These are phyloP conservation scores for Podaxis sp. DNA, from an alignment of 768 basidiomycete genomes.

Conservation along the genomic window DNA sequence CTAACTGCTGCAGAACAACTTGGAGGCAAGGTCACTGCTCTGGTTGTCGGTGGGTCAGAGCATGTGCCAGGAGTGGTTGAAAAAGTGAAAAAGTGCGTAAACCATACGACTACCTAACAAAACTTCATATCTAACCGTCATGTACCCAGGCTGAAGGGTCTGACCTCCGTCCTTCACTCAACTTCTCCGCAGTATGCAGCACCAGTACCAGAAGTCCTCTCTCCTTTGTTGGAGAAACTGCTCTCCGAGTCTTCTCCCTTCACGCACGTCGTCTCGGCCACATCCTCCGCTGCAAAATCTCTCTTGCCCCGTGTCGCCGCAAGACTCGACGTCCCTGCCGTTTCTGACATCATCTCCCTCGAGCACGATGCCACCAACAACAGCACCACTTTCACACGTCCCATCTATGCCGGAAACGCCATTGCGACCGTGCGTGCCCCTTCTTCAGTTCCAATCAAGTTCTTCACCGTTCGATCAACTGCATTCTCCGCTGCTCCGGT, in stretches of 20 bases:
- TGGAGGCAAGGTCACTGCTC: constrained; percentile 82
- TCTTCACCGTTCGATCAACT: constrained; percentile 93
- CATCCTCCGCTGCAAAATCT: constrained; percentile 91
- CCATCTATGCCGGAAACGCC: constrained; percentile 98
- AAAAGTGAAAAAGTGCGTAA: constrained; percentile 73
- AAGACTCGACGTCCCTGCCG: constrained; percentile 81
- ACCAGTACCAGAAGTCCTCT: constrained; percentile 72
- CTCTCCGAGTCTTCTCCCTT: constrained; percentile 63
- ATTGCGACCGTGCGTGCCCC: constrained; percentile 87
- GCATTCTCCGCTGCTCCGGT: constrained; percentile 73
- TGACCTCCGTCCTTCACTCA: constrained; percentile 68
- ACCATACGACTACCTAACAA: constrained; percentile 14
- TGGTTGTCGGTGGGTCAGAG: constrained; percentile 69
- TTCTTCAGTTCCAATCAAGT: constrained; percentile 78
- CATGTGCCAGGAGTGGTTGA: constrained; percentile 67
- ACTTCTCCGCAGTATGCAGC: constrained; percentile 68
- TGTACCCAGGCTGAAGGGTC: constrained; percentile 58
- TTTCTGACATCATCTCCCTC: constrained; percentile 88
- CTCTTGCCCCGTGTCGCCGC: constrained; percentile 92
- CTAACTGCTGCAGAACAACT: constrained; percentile 87
- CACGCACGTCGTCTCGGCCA: constrained; percentile 91
- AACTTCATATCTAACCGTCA: constrained; percentile 15
- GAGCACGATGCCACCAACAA: constrained; percentile 69
- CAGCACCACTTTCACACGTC: constrained; percentile 84
- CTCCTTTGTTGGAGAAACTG: constrained; percentile 80